Evolutionary conservation across 148 eudicot species (phyloP), one percentile per base, ranked within the genome.

Genomic region (Camellia granthamiana): DNA sequence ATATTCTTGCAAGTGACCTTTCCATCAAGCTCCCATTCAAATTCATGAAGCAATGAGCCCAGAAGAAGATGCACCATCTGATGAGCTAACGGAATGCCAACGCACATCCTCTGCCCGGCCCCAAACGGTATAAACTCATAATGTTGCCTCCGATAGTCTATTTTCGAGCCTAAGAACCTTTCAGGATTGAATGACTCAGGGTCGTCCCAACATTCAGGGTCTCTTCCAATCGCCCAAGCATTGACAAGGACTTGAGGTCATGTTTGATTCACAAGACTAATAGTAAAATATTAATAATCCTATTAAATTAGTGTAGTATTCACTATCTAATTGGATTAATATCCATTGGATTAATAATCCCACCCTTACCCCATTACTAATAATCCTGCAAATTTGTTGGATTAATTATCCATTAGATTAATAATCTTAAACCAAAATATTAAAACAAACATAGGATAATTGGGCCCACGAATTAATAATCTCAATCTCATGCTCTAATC

Each of bases 91-190:
- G 79, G 68, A 43, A 78, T 2, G 8, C 85, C 85, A 6, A 16
- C 85, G 14, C 82, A 83, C 73, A 79, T 74, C 69, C 85, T 74
- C 46, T 82, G 11, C 6, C 85, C 79, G 2, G 82, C 82, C 3
- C 85, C 85, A 30, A 83, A 83, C 7, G 85, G 85, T 3, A 79
- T 74, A 4, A 78, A 54, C 76, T 79, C 82, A 51, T 13, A 79
- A 43, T 83, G 75, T 14, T 78, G 79, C 8, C 85, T 82, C 54
- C 42, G 79, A 8, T 83, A 83, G 4, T 83, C 85, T 11, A 79
- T 6, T 7, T 51, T 73, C 52, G 72, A 72, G 61, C 77, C 82
- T 7, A 80, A 52, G 49, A 73, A 80, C 60, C 82, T 72, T 72
- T 80, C 82, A 0, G 82, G 82, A 54, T 80, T 58, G 60, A 80